Conservation (phyloP, 2,329 filamentous ascomycete genomes). For the Cercospora zeae-maydis region DNA sequence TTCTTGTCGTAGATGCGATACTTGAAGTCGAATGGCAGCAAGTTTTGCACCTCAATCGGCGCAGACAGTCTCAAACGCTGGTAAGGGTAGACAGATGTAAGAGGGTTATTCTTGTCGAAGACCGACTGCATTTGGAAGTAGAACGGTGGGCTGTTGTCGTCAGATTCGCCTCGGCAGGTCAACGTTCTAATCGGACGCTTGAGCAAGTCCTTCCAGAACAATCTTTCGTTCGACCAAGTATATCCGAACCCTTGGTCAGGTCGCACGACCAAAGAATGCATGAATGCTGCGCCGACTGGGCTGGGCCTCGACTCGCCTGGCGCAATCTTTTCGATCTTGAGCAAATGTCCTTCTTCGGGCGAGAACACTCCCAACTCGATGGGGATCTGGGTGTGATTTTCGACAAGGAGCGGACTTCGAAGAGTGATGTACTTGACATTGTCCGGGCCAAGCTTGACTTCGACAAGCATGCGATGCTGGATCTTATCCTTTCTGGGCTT, state of each 20-base stretch:
- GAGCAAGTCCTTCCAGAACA: conserved; percentile 91
- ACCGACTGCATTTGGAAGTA: conserved; percentile 93
- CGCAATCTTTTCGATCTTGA: conserved; percentile 96
- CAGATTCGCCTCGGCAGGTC: conserved; percentile 80
- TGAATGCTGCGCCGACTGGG: conserved; percentile 84
- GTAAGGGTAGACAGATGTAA: conserved; percentile 83
- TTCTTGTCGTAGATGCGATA: conserved; percentile 99
- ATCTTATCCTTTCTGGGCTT: conserved; percentile 82
- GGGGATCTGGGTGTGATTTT: conserved; percentile 95
- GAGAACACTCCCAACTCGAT: conserved; percentile 92
- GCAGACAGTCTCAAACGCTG: conserved; percentile 92
- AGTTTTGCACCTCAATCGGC: conserved; percentile 88
- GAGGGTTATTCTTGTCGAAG: conserved; percentile 77
- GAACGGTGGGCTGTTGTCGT: conserved; percentile 73
- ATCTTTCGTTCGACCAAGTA: conserved; percentile 81
- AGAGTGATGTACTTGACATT: conserved; percentile 98
- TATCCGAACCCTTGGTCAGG: conserved; percentile 97
- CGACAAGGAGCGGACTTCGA: conserved; percentile 82
- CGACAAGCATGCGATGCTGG: conserved; percentile 84
- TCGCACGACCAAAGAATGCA: conserved; percentile 82
- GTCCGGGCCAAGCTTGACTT: conserved; percentile 84
- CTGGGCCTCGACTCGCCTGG: conserved; percentile 87
- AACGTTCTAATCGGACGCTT: conserved; percentile 81
- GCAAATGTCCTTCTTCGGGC: conserved; percentile 76
- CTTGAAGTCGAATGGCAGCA: conserved; percentile 97